Evolutionary conservation across 257 asterid species (phyloP).

Genomic region (Rubia yunnanensis): DNA sequence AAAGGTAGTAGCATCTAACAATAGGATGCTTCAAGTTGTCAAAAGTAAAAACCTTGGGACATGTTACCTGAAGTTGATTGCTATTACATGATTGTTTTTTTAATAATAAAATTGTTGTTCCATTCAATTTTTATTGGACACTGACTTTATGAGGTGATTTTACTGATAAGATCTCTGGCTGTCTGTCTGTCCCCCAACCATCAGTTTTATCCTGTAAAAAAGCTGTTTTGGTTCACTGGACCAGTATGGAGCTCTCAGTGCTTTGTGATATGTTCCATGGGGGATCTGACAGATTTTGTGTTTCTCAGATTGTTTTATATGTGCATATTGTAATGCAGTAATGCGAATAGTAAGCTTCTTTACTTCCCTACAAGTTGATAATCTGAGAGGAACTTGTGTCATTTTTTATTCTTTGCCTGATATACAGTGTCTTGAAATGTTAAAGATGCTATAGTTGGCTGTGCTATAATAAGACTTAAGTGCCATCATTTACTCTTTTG

Average conservation of each 20-base stretch:
- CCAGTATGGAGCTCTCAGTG: background rate
- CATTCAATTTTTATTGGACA: background rate
- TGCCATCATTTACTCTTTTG: conserved; percentile 1
- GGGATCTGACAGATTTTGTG: background rate
- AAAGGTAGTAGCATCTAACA: background rate
- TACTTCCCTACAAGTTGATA: background rate
- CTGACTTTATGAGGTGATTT: background rate
- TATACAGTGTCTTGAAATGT: background rate
- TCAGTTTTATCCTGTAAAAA: background rate
- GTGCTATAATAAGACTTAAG: background rate
- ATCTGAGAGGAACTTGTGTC: background rate
- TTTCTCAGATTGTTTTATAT: background rate
- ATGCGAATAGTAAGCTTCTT: background rate
- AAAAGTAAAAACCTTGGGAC: background rate
- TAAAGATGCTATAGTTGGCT: background rate
- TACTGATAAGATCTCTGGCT: background rate
- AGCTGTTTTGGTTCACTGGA: background rate
- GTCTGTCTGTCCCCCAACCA: background rate
- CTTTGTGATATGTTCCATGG: background rate
- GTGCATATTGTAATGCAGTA: background rate
- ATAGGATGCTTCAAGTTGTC: background rate
- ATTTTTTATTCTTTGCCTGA: background rate
- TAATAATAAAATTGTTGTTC: background rate
- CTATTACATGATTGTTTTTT: background rate
- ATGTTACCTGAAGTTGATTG: background rate